A percentile compares a stretch with the other conserved stretches of the same genome.
phyloP scores from a whole-genome alignment of 2,329 filamentous ascomycete genomes.

The Ceratocystis cacaofunesta region DNA sequence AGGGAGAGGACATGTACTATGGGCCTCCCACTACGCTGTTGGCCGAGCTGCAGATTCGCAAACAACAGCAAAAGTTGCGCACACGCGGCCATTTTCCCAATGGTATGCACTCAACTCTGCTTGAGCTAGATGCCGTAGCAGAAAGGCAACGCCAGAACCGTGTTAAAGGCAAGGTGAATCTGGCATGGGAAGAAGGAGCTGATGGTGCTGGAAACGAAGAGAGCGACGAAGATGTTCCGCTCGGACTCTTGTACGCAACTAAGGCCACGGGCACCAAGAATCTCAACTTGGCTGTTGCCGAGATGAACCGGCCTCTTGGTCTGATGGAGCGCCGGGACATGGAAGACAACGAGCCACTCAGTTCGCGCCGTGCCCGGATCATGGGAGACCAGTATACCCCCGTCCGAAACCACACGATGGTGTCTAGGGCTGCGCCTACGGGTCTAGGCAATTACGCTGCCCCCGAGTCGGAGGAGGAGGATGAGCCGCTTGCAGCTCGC shows the following conservation, averaged over 20 bases:
- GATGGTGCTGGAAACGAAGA: conserved; percentile 31
- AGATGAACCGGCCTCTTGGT: conserved; percentile 52
- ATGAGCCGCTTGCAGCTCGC: conserved; percentile 23
- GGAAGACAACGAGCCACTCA: conserved; percentile 86
- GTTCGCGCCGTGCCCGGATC: conserved; percentile 58
- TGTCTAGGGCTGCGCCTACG: conserved; percentile 30
- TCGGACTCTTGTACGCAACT: conserved; percentile 62
- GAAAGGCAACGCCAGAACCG: conserved; percentile 67
- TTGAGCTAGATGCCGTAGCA: conserved; percentile 81
- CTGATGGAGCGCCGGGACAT: conserved; percentile 67
- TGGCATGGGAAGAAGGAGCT: conserved; percentile 72
- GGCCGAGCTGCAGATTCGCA: conserved; percentile 80
- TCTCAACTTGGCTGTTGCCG: conserved; percentile 33
- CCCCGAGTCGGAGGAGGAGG: conserved; percentile 35
- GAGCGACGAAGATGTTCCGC: conserved; percentile 72
- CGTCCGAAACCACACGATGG: conserved; percentile 18
- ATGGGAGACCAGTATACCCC: conserved; percentile 43
- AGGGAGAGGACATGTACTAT: conserved; percentile 39
- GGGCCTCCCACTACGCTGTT: conserved; percentile 79
- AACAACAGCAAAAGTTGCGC: conserved; percentile 71
- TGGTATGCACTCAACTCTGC: conserved; percentile 78
- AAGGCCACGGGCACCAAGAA: conserved; percentile 38
- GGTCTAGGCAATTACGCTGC: conserved; percentile 17
- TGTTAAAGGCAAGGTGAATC: conserved; percentile 58
- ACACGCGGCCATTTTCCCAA: conserved; percentile 53